phyloP scores from a whole-genome alignment of 148 eudicot genomes.

The Cornus florida region DNA sequence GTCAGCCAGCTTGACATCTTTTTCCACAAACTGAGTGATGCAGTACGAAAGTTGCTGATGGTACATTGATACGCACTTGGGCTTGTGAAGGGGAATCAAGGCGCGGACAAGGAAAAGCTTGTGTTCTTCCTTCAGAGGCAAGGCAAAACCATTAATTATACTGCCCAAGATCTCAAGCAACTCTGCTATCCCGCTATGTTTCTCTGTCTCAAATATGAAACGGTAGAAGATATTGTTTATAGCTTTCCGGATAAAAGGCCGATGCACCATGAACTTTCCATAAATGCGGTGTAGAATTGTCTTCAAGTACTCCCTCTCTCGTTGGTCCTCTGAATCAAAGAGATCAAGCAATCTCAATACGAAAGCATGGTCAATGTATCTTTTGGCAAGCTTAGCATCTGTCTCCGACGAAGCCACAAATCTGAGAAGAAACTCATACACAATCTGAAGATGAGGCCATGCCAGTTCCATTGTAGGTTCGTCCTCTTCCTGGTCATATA shows the following conservation, averaged over 20 bases:
- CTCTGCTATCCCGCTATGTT: constrained; percentile 57
- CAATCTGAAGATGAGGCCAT: constrained; percentile 57
- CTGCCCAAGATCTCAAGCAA: constrained; percentile 61
- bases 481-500: constrained; percentile 50
- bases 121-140: constrained; percentile 62
- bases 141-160: constrained; percentile 59
- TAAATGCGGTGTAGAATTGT: constrained; percentile 56
- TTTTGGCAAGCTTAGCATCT: constrained; percentile 48
- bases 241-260: constrained; percentile 52
- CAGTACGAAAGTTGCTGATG: constrained; percentile 55
- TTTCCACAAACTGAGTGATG: constrained; percentile 55
- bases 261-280: constrained; percentile 62
- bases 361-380: constrained; percentile 48
- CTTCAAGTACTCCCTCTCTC: constrained; percentile 62
- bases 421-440: constrained; percentile 51
- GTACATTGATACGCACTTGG: constrained; percentile 48
- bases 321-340: constrained; percentile 55
- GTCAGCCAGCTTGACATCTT: constrained; percentile 55
- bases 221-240: constrained; percentile 50
- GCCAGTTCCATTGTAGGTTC: constrained; percentile 53
- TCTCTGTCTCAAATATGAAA: constrained; percentile 54
- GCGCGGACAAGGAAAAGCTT: constrained; percentile 48
- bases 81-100: constrained; percentile 57
- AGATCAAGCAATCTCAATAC: constrained; percentile 49
- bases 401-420: constrained; percentile 49